A percentile compares a stretch with the other conserved stretches of the same genome.
Evolutionary conservation across 306 rosid genomes (phyloP).

Genomic region (Ochetophila trinervis): DNA sequence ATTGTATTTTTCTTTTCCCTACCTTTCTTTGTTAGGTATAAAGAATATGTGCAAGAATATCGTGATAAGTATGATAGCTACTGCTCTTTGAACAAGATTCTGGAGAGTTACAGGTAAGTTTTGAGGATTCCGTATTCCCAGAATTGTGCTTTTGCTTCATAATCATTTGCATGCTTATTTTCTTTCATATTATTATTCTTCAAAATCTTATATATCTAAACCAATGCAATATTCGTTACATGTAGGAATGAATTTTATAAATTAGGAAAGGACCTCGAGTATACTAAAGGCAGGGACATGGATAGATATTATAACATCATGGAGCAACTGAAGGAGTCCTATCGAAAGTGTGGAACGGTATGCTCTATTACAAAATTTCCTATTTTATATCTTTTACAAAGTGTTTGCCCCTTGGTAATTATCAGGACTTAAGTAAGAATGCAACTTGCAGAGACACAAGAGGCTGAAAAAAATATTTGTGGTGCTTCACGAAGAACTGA

Average conservation of each 20-base stretch:
- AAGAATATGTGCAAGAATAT: conserved; percentile 87
- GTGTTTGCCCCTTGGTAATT: neutral
- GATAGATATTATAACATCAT: conserved; percentile 49
- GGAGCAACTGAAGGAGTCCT: conserved; percentile 70
- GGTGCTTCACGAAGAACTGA: conserved; percentile 77
- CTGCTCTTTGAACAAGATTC: conserved; percentile 75
- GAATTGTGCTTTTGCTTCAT: conserved; percentile 7
- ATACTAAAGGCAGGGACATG: conserved; percentile 53
- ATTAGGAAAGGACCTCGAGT: conserved; percentile 60
- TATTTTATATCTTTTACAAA: neutral
- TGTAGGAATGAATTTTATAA: conserved; percentile 66
- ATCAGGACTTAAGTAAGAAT: conserved; percentile 7
- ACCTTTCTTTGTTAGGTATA: conserved; percentile 49
- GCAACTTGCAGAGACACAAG: conserved; percentile 77
- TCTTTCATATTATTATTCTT: conserved; percentile 17
- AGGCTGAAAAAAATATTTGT: conserved; percentile 84
- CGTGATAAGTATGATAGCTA: conserved; percentile 81
- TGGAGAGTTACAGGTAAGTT: conserved; percentile 71
- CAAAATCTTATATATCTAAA: conserved; percentile 17
- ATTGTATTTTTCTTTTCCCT: neutral
- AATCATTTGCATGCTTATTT: conserved; percentile 16
- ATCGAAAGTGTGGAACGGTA: conserved; percentile 64
- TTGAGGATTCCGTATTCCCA: conserved; percentile 6
- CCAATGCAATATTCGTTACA: conserved; percentile 10
- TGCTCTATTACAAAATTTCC: conserved; percentile 21